Conservation (phyloP, 1,284 basidiomycete genomes). For the Irpex rosettiformis region DNA sequence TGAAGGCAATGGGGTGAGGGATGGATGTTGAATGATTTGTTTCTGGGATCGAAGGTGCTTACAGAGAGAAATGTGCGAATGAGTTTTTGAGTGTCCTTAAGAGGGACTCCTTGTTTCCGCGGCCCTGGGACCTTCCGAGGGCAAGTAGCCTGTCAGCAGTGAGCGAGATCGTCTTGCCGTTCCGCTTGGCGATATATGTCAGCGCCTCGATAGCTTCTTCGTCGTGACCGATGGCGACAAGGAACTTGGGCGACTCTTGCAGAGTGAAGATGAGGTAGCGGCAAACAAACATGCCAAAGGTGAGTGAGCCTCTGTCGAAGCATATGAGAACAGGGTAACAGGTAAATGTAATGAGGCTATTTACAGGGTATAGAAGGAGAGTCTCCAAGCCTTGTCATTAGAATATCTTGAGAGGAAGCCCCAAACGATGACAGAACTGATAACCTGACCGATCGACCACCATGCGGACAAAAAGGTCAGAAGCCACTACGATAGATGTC, state of each 20-base stretch:
- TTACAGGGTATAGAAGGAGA: slow-evolving; percentile 61
- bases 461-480: not conserved
- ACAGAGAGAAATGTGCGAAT: slow-evolving; percentile 1
- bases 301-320: not conserved
- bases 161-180: slow-evolving; percentile 46
- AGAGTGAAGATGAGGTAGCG: slow-evolving; percentile 76
- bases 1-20: not conserved
- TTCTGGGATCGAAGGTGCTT: not conserved
- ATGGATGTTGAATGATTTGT: not conserved
- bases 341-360: slow-evolving; percentile 46
- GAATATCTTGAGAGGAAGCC: slow-evolving; percentile 63
- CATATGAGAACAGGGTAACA: not conserved
- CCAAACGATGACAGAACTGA: slow-evolving; percentile 45
- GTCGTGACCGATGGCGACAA: slow-evolving; percentile 71
- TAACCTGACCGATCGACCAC: not conserved
- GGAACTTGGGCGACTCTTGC: slow-evolving; percentile 73
- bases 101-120: not conserved
- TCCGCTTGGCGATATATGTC: slow-evolving; percentile 66
- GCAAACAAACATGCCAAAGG: not conserved
- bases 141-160: slow-evolving; percentile 43
- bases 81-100: not conserved
- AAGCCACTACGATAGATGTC: not conserved
- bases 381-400: slow-evolving; percentile 70
- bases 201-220: slow-evolving; percentile 70
- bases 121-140: not conserved